These are phyloP conservation scores for Paramyrothecium roridum DNA, from an alignment of 2,329 filamentous ascomycete species.

Conservation along the genomic window DNA sequence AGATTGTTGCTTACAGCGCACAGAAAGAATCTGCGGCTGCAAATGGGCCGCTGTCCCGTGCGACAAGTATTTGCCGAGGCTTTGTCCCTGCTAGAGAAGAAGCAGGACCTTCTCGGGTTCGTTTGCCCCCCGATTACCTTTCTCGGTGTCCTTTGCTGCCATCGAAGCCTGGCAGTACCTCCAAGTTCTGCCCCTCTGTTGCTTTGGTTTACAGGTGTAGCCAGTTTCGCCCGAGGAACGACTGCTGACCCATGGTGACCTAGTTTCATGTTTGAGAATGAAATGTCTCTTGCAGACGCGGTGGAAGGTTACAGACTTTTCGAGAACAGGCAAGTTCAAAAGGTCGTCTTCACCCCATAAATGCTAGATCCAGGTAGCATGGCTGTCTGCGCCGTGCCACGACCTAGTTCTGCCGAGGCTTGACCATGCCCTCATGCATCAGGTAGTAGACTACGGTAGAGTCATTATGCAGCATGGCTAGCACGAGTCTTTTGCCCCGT, in stretches of 20 bases:
- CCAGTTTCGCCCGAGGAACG: not conserved
- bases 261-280: constrained; percentile 74
- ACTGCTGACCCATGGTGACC: constrained; percentile 9
- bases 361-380: too few species aligned
- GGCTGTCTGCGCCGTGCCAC: not conserved
- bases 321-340: constrained; percentile 69
- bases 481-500: constrained; percentile 65
- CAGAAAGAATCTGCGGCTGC: constrained; percentile 68
- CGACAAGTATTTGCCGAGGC: constrained; percentile 66
- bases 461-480: constrained; percentile 74
- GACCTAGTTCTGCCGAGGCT: constrained; percentile 74
- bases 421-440: constrained; percentile 82
- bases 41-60: constrained; percentile 77
- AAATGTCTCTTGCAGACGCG: constrained; percentile 67
- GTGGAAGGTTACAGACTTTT: constrained; percentile 69
- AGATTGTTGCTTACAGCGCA: constrained; percentile 16
- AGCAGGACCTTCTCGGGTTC: constrained; percentile 64
- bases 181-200: too few species aligned
- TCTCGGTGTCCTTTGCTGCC: not conserved
- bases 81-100: constrained; percentile 61
- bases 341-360: constrained; percentile 64
- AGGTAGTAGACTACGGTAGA: constrained; percentile 84
- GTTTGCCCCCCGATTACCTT: constrained; percentile 17
- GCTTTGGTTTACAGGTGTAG: too few species aligned
- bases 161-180: not conserved